Conservation (phyloP, 139 green algal genomes). For the Coccomyxa sp. region DNA sequence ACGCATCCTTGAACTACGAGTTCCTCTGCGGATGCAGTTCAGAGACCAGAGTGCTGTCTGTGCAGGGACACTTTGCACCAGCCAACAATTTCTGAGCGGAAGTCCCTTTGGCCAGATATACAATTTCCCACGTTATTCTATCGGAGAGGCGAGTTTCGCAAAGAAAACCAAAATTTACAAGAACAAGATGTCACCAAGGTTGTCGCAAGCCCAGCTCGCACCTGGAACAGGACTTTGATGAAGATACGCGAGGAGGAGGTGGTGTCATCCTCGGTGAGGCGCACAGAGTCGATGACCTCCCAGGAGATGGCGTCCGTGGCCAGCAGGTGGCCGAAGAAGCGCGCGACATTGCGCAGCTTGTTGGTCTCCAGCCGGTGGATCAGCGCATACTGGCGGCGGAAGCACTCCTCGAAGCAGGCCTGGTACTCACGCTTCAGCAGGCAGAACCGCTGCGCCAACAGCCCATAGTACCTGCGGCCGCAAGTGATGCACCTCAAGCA, state of each 20-base stretch:
- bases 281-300: constrained; percentile 75
- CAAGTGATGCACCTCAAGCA: not conserved
- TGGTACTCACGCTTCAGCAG: constrained; percentile 70
- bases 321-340: constrained; percentile 74
- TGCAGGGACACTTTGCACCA: too few relatives aligned
- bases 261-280: constrained; percentile 96
- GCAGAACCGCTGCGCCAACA: constrained; percentile 93
- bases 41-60: too few relatives aligned
- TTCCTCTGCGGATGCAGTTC: too few relatives aligned
- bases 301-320: constrained; percentile 85
- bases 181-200: too few relatives aligned
- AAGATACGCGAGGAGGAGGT: constrained; percentile 97
- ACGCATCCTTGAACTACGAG: too few relatives aligned
- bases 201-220: not conserved
- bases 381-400: constrained; percentile 88
- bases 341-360: constrained; percentile 98
- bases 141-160: too few relatives aligned
- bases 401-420: constrained; percentile 83
- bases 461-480: constrained; percentile 82
- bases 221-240: constrained; percentile 98
- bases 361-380: constrained; percentile 99
- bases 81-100: too few relatives aligned
- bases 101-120: too few relatives aligned
- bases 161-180: too few relatives aligned
- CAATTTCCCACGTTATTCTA: too few relatives aligned